Conservation (phyloP, 257 asterid species). For the Solanum virginianum region DNA sequence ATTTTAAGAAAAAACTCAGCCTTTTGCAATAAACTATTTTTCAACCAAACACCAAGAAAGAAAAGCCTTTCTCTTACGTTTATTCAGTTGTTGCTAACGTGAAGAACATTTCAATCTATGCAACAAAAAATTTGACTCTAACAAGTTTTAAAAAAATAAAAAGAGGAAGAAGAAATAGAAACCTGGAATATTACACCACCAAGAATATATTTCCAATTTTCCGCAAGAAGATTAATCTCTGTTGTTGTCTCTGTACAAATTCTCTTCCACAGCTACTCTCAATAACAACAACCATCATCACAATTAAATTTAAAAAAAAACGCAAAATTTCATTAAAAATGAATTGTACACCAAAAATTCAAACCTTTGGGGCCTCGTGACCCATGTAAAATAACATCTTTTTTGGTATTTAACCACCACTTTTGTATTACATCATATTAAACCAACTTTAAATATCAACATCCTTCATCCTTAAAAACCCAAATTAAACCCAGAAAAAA, state of each 20-base stretch:
- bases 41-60: neutral
- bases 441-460: conserved; percentile 19
- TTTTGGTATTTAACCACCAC: conserved; percentile 13
- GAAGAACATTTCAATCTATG: neutral
- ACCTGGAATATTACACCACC: conserved; percentile 72
- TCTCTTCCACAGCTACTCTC: conserved; percentile 68
- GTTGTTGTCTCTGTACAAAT: conserved; percentile 57
- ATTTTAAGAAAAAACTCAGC: too few species aligned
- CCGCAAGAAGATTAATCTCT: conserved; percentile 73
- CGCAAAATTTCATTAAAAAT: neutral
- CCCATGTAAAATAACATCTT: conserved; percentile 77
- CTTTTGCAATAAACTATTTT: neutral
- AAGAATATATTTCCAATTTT: conserved; percentile 67
- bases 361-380: conserved; percentile 90
- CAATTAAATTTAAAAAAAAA: neutral
- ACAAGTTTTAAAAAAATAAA: neutral
- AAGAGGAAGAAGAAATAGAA: neutral
- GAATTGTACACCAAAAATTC: too few species aligned
- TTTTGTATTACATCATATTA: conserved; percentile 51
- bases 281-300: conserved; percentile 5
- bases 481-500: neutral
- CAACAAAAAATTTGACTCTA: neutral
- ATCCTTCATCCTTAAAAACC: conserved; percentile 10
- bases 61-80: neutral
- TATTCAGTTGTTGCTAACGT: neutral